These are phyloP conservation scores for Colletotrichum aenigma DNA, from an alignment of 2,329 filamentous ascomycete genomes.

Conservation along the genomic window DNA sequence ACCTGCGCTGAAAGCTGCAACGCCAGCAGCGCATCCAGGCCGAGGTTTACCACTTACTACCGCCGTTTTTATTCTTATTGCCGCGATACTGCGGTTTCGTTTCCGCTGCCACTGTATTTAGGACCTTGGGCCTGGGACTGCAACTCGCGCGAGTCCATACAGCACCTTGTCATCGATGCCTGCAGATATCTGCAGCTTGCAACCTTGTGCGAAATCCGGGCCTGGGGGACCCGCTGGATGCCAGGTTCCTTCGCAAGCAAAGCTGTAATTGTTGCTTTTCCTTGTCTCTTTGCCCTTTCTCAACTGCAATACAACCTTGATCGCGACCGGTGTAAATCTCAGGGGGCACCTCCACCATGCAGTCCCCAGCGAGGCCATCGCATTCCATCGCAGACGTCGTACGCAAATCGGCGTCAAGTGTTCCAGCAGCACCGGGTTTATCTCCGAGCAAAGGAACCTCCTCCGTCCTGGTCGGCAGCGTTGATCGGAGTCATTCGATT, in stretches of 20 bases:
- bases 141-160: background rate
- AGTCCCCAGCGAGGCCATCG: background rate
- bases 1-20: background rate
- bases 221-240: background rate
- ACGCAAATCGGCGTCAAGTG: background rate
- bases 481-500: constrained; percentile 2
- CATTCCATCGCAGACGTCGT: background rate
- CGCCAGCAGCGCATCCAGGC: background rate
- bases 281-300: constrained; percentile 7
- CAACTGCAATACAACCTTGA: background rate
- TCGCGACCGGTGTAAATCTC: background rate
- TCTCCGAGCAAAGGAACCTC: constrained; percentile 3
- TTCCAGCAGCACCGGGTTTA: background rate
- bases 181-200: background rate
- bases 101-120: background rate
- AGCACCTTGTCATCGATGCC: background rate
- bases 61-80: background rate
- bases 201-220: background rate
- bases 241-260: background rate
- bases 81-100: background rate
- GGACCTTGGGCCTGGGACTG: background rate
- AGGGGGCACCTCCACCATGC: background rate
- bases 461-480: background rate
- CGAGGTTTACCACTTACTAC: background rate
- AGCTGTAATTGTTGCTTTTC: constrained; percentile 9